Percentiles rank a stretch among this genome's conserved stretches.
Evolutionary conservation across 768 basidiomycete genomes (phyloP).

Genomic region (Suillus fuscotomentosus): DNA sequence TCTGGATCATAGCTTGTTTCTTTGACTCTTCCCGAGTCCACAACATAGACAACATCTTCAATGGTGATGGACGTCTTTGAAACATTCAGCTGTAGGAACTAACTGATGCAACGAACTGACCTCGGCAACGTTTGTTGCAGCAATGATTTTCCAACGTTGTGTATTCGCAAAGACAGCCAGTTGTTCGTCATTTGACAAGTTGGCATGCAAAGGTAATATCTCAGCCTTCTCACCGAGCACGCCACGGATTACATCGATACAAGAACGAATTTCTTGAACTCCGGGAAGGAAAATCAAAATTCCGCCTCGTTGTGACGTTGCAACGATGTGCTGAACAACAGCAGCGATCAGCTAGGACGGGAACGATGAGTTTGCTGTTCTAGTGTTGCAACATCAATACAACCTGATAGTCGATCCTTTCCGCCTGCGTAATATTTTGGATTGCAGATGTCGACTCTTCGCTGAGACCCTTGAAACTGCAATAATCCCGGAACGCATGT

Average conservation of each 20-base stretch:
- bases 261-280: slow-evolving; percentile 82
- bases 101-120: slow-evolving; percentile 34
- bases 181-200: slow-evolving; percentile 84
- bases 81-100: neutral
- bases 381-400: neutral
- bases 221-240: slow-evolving; percentile 36
- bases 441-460: slow-evolving; percentile 51
- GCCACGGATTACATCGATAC: slow-evolving; percentile 57
- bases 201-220: slow-evolving; percentile 84
- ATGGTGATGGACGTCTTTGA: slow-evolving; percentile 85
- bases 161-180: slow-evolving; percentile 67
- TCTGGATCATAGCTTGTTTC: slow-evolving; percentile 74
- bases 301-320: slow-evolving; percentile 51
- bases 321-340: slow-evolving; percentile 62
- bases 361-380: neutral
- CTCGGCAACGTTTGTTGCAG: slow-evolving; percentile 90
- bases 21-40: slow-evolving; percentile 85
- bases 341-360: slow-evolving; percentile 58
- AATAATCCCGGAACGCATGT: slow-evolving; percentile 45
- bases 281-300: slow-evolving; percentile 91
- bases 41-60: slow-evolving; percentile 82
- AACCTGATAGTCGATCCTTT: slow-evolving; percentile 75
- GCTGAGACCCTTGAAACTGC: slow-evolving; percentile 53
- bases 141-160: slow-evolving; percentile 78
- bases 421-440: slow-evolving; percentile 56